Evolutionary conservation across 2,329 filamentous ascomycete species (phyloP).

Genomic region (Fusarium agapanthi): DNA sequence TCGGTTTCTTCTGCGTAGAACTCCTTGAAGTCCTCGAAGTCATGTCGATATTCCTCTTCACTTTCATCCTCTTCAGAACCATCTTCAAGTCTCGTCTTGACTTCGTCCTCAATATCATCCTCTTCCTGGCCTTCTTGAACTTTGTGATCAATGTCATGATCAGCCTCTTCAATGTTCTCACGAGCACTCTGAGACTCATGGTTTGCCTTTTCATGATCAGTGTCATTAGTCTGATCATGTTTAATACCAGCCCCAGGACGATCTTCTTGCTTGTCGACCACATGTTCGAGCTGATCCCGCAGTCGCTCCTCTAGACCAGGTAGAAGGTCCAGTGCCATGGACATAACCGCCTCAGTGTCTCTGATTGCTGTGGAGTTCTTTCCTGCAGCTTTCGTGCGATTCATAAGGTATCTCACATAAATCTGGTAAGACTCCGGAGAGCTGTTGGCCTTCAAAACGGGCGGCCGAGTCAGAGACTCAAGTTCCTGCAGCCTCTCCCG

Average conservation of each 20-base stretch:
- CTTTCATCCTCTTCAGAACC: accelerated
- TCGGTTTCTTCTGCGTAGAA: accelerated
- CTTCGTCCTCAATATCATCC: accelerated
- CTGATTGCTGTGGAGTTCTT: neutral
- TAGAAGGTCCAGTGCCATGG: neutral
- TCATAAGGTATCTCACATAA: neutral
- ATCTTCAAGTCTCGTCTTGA: neutral
- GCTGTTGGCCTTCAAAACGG: neutral
- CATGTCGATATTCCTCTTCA: accelerated
- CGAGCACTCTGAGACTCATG: neutral
- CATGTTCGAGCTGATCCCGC: neutral
- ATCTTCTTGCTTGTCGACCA: neutral
- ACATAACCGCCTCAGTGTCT: neutral
- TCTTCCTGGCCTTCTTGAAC: neutral
- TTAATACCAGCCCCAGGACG: neutral
- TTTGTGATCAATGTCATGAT: neutral
- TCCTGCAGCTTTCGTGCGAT: neutral
- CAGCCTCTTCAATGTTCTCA: neutral
- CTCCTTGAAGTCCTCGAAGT: neutral
- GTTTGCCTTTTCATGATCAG: neutral
- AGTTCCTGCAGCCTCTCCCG: neutral
- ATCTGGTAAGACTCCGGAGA: neutral
- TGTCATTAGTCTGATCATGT: neutral
- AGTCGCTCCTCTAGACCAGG: neutral
- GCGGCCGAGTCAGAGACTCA: neutral